These are phyloP conservation scores for Bonia amplexicaulis DNA, from an alignment of 176 grass and related monocot species.

Conservation along the genomic window DNA sequence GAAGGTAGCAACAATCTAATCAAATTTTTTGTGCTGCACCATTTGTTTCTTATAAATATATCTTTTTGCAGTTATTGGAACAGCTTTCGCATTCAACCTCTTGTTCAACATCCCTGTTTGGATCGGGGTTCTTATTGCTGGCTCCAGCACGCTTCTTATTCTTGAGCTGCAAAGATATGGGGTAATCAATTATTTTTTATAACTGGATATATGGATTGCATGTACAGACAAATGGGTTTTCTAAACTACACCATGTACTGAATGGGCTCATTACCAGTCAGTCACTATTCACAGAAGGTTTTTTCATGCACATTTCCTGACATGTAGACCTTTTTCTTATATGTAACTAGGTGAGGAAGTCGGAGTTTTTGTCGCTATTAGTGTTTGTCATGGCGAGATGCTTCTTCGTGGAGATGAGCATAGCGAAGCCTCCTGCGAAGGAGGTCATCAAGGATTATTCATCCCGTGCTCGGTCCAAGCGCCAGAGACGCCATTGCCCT, in stretches of 20 bases:
- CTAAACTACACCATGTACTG: not conserved
- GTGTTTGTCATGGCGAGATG: constrained; percentile 68
- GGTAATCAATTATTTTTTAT: constrained; percentile 24
- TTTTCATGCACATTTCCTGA: not conserved
- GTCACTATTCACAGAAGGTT: not conserved
- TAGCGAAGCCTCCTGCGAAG: constrained; percentile 56
- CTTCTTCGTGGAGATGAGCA: constrained; percentile 72
- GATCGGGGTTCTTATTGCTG: constrained; percentile 70
- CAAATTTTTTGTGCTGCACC: not conserved
- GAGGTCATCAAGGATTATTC: constrained; percentile 67
- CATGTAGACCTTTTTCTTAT: not conserved
- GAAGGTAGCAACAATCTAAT: not conserved
- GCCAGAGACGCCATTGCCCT: constrained; percentile 74
- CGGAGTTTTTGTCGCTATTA: constrained; percentile 60
- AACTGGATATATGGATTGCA: not conserved
- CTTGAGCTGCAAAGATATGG: constrained; percentile 77
- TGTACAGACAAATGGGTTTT: not conserved
- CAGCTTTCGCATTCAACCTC: constrained; percentile 76
- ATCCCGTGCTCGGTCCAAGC: constrained; percentile 39
- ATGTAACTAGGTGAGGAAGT: constrained; percentile 53
- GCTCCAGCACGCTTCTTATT: constrained; percentile 58
- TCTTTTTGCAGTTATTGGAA: constrained; percentile 50
- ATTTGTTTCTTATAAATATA: not conserved
- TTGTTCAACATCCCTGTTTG: constrained; percentile 71
- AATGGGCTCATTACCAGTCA: not conserved